Evolutionary conservation across 148 eudicot genomes (phyloP).

Genomic region (Vaccinium myrtillus): DNA sequence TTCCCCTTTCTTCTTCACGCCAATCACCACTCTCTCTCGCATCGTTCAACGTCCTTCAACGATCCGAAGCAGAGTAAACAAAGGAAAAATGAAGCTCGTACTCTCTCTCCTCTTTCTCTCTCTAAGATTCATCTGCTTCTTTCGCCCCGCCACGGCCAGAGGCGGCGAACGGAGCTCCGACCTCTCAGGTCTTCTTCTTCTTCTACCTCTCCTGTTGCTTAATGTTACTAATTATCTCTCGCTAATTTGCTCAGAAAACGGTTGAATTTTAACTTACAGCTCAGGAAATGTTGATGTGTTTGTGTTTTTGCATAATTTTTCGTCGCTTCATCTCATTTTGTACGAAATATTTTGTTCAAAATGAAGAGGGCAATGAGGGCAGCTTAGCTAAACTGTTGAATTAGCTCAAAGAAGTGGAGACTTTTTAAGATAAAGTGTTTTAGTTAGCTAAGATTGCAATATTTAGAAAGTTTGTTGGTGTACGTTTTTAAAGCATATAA

Average conservation of each 20-base stretch:
- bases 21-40: constrained; percentile 10
- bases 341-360: not conserved
- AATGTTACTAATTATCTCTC: not conserved
- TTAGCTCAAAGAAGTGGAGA: not conserved
- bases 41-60: constrained; percentile 12
- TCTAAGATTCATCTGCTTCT: constrained; percentile 29
- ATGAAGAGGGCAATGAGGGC: not conserved
- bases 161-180: constrained; percentile 38
- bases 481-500: not conserved
- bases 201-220: not conserved
- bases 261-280: not conserved
- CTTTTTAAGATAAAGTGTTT: not conserved
- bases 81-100: not conserved
- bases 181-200: constrained; percentile 28
- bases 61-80: not conserved
- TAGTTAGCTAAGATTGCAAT: not conserved
- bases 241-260: not conserved
- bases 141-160: constrained; percentile 40
- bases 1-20: constrained; percentile 8
- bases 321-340: not conserved
- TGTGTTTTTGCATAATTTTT: not conserved
- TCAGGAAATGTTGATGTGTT: not conserved
- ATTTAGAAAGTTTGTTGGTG: not conserved
- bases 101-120: constrained; percentile 34
- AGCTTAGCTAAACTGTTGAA: not conserved